A percentile compares a stretch with the other conserved stretches of the same genome.
These are phyloP conservation scores for Mycena alexandri DNA, from an alignment of 768 basidiomycete species.

Conservation along the genomic window DNA sequence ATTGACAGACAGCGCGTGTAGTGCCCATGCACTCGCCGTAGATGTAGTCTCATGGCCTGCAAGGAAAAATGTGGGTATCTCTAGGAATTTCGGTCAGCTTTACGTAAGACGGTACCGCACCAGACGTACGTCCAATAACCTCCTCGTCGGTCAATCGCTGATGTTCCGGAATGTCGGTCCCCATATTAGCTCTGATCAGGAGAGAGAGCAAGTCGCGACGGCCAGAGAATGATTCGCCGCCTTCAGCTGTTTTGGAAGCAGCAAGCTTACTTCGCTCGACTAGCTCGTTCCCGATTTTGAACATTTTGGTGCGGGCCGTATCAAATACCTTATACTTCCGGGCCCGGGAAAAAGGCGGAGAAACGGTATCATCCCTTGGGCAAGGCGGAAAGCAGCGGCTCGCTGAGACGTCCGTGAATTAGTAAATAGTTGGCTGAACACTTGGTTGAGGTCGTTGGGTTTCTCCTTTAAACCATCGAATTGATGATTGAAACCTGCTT, in stretches of 20 bases:
- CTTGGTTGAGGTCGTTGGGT: constrained; percentile 49
- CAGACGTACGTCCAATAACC: constrained; percentile 47
- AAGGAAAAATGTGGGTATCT: constrained; percentile 58
- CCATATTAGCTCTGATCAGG: constrained; percentile 64
- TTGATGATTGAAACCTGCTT: constrained; percentile 54
- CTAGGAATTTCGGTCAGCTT: constrained; percentile 7
- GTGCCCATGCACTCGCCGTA: constrained; percentile 51
- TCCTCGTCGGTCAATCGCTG: constrained; percentile 62
- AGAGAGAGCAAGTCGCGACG: constrained; percentile 62
- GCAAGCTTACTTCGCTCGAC: constrained; percentile 53
- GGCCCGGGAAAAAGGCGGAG: constrained; percentile 40
- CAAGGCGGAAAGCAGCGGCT: constrained; percentile 29
- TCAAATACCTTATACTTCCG: constrained; percentile 26
- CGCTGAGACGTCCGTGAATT: constrained; percentile 15
- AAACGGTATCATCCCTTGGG: constrained; percentile 44
- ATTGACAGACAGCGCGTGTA: constrained; percentile 55
- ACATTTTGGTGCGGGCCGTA: constrained; percentile 46
- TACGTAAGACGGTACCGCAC: neutral
- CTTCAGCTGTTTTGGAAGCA: constrained; percentile 36
- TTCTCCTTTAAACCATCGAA: constrained; percentile 49
- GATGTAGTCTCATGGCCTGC: constrained; percentile 48
- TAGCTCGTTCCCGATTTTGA: constrained; percentile 54
- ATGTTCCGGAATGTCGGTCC: constrained; percentile 56
- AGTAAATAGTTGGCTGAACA: constrained; percentile 47
- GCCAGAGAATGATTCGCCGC: constrained; percentile 36